Percentiles rank a stretch among this genome's conserved stretches.
Evolutionary conservation across 2,329 filamentous ascomycete genomes (phyloP).

Genomic region (Rugonectria rugulosa): DNA sequence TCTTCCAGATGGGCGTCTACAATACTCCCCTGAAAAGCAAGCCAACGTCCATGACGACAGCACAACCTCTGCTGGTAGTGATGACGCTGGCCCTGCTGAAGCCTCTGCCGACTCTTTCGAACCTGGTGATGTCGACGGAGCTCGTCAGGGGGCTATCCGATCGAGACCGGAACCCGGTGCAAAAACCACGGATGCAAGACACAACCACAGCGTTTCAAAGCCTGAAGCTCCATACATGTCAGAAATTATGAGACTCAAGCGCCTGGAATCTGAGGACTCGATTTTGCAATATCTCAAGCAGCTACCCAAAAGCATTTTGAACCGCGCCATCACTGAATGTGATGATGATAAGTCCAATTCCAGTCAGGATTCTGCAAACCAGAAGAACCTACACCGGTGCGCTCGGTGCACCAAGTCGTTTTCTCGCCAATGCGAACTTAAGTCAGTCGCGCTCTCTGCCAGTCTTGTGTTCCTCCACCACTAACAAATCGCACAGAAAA

Average conservation of each 20-base stretch:
- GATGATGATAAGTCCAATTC: conserved; percentile 15
- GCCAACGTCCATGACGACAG: neutral
- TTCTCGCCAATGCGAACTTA: conserved; percentile 62
- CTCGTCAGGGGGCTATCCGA: neutral
- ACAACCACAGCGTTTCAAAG: neutral
- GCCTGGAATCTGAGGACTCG: neutral
- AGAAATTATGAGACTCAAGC: neutral
- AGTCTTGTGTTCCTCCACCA: neutral
- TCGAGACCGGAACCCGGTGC: conserved; percentile 20
- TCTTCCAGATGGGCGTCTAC: neutral
- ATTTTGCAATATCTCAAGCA: conserved; percentile 36
- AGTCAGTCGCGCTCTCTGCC: conserved; percentile 49
- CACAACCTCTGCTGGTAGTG: neutral
- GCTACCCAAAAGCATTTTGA: conserved; percentile 44
- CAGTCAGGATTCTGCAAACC: conserved; percentile 15
- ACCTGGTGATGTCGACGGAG: neutral
- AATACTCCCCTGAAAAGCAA: neutral
- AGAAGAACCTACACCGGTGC: conserved; percentile 43
- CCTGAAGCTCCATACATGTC: neutral
- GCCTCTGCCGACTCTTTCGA: neutral
- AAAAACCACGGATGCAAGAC: conserved; percentile 26
- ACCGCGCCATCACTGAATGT: conserved; percentile 39
- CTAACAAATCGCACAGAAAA: conserved; percentile 65
- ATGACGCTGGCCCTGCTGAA: neutral
- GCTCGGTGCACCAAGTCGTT: conserved; percentile 56